Conservation (phyloP, 1,284 basidiomycete species). For the Trametes sp. region DNA sequence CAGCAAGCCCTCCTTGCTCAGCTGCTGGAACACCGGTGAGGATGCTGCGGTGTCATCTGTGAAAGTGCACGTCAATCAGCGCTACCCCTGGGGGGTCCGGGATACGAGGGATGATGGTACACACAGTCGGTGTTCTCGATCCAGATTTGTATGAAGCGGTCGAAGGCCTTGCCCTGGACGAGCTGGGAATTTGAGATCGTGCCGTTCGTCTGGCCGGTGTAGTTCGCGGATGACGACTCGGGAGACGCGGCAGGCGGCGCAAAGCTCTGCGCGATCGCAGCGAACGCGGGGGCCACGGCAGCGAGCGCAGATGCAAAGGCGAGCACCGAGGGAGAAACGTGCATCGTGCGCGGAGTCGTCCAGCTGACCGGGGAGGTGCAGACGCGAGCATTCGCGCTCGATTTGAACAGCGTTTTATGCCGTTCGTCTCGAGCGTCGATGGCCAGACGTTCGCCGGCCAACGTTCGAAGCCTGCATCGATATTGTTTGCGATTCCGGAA, state of each 20-base stretch:
- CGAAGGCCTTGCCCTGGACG: slow-evolving; percentile 53
- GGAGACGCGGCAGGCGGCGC: slow-evolving; percentile 47
- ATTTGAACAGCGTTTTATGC: background rate
- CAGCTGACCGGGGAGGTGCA: slow-evolving; percentile 1
- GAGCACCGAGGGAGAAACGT: slow-evolving; percentile 11
- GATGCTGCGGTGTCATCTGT: slow-evolving; percentile 38
- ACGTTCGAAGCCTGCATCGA: slow-evolving; percentile 9
- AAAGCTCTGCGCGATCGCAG: slow-evolving; percentile 47
- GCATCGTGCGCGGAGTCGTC: background rate
- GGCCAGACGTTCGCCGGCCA: background rate
- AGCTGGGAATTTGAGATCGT: slow-evolving; percentile 46
- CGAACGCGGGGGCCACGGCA: slow-evolving; percentile 33
- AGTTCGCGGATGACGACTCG: slow-evolving; percentile 42
- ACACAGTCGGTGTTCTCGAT: slow-evolving; percentile 57
- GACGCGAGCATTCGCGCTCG: background rate
- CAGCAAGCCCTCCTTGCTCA: slow-evolving; percentile 60
- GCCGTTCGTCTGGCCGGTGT: slow-evolving; percentile 49
- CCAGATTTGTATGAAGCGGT: slow-evolving; percentile 55
- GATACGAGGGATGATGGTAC: slow-evolving; percentile 5
- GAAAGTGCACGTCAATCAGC: background rate
- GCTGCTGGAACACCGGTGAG: slow-evolving; percentile 51
- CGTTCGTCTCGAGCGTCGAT: background rate
- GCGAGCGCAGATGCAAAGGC: slow-evolving; percentile 21
- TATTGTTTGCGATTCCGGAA: background rate
- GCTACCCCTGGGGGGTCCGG: no score